Evolutionary conservation across 2,329 filamentous ascomycete genomes (phyloP).

Genomic region (Ophidiomyces ophidiicola): DNA sequence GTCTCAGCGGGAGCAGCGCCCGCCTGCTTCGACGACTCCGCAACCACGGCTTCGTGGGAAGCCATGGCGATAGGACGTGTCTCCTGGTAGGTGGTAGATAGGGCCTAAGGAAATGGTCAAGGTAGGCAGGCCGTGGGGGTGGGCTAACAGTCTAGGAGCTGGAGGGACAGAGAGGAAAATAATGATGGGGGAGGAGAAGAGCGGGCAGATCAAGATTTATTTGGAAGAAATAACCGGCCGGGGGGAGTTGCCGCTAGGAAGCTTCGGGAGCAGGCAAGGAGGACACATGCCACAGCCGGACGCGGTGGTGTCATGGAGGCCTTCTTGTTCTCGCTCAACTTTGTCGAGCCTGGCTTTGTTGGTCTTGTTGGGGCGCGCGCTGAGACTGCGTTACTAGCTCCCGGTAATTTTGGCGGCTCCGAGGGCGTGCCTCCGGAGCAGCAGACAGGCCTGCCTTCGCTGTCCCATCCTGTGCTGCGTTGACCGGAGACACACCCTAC

Average conservation of each 20-base stretch:
- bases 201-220: not conserved
- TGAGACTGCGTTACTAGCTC: slow-evolving; percentile 5
- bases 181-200: not conserved
- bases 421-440: too few relatives aligned
- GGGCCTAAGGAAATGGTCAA: not conserved
- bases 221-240: not conserved
- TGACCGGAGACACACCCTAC: too few relatives aligned
- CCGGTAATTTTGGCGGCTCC: slow-evolving; percentile 10
- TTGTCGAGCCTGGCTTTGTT: not conserved
- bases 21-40: slow-evolving; percentile 3
- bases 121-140: not conserved
- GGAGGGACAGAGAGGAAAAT: not conserved
- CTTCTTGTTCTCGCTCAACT: not conserved
- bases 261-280: too few relatives aligned
- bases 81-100: not conserved
- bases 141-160: not conserved
- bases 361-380: slow-evolving; percentile 10
- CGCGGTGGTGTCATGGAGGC: not conserved
- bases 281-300: too few relatives aligned
- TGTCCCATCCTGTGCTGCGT: too few relatives aligned
- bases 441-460: too few relatives aligned
- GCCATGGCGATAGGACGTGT: slow-evolving; percentile 1
- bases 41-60: slow-evolving; percentile 6
- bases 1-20: not conserved
- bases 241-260: too few relatives aligned